Evolutionary conservation across 164 flowering plant genomes (phyloP).

Genomic region (Kalanchoe fedtschenkoi): DNA sequence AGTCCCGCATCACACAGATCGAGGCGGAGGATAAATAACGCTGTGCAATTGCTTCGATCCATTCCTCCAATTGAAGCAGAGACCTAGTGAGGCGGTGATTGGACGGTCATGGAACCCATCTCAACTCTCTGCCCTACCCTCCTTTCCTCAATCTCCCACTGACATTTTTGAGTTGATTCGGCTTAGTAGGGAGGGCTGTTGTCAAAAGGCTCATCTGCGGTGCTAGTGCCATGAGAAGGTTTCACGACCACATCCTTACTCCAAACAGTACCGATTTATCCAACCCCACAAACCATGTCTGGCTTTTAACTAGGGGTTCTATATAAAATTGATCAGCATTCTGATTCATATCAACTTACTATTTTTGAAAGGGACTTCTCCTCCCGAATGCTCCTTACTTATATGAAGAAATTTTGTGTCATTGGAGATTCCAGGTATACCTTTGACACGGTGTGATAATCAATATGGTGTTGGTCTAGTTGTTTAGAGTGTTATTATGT

Average conservation of each 20-base stretch:
- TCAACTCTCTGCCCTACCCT: too few relatives aligned
- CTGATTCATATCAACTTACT: background rate
- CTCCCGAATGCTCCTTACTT: background rate
- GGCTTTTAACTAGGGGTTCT: background rate
- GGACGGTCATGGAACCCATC: too few relatives aligned
- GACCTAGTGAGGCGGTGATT: too few relatives aligned
- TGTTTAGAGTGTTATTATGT: too few relatives aligned
- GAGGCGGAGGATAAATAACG: too few relatives aligned
- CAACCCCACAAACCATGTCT: background rate
- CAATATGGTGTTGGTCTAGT: too few relatives aligned
- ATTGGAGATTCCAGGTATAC: slow-evolving; percentile 69
- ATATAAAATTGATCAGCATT: background rate
- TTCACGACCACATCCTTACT: background rate
- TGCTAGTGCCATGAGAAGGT: background rate
- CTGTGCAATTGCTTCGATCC: too few relatives aligned
- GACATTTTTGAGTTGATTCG: too few relatives aligned
- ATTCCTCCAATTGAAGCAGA: too few relatives aligned
- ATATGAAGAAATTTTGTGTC: slow-evolving; percentile 27
- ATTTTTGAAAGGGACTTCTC: background rate
- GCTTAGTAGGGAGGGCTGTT: background rate
- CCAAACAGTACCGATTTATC: background rate
- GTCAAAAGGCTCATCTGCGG: background rate
- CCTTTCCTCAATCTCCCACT: too few relatives aligned
- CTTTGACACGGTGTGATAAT: too few relatives aligned
- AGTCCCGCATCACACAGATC: too few relatives aligned